Percentiles rank a stretch among this genome's conserved stretches.
These are phyloP conservation scores for Ganoderma meredithae DNA, from an alignment of 1,284 basidiomycete species.

Conservation along the genomic window DNA sequence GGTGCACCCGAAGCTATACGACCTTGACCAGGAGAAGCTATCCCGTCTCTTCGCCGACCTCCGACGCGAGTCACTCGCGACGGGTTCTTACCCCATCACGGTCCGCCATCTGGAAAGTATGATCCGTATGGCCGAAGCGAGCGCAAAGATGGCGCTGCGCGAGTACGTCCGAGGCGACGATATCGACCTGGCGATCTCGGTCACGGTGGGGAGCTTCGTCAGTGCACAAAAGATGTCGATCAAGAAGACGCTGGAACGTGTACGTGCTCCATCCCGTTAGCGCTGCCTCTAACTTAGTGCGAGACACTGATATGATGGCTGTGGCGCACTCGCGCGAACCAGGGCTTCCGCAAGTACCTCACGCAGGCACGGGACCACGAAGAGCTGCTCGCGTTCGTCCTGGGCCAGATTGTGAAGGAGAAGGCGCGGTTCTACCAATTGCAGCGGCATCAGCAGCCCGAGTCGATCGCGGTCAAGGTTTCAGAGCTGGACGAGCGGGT, in stretches of 20 bases:
- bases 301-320: constrained; percentile 15
- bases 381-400: constrained; percentile 93
- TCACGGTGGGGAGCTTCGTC: constrained; percentile 95
- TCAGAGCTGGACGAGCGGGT: constrained; percentile 86
- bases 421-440: constrained; percentile 87
- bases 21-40: constrained; percentile 96
- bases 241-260: constrained; percentile 96
- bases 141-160: constrained; percentile 97
- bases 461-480: constrained; percentile 76
- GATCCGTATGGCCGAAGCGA: constrained; percentile 99
- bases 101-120: constrained; percentile 98
- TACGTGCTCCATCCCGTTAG: constrained; percentile 48
- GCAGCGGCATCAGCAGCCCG: constrained; percentile 79
- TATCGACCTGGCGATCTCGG: constrained; percentile 96
- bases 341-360: constrained; percentile 98
- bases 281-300: background rate
- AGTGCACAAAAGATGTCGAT: constrained; percentile 98
- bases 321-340: constrained; percentile 11
- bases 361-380: constrained; percentile 95
- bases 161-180: constrained; percentile 97
- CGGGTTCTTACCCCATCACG: constrained; percentile 98
- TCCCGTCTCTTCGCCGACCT: constrained; percentile 96
- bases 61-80: constrained; percentile 94
- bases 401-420: constrained; percentile 96
- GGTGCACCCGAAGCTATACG: constrained; percentile 90